phyloP scores from a whole-genome alignment of 768 basidiomycete genomes.

The Sistotremastrum suecicum region DNA sequence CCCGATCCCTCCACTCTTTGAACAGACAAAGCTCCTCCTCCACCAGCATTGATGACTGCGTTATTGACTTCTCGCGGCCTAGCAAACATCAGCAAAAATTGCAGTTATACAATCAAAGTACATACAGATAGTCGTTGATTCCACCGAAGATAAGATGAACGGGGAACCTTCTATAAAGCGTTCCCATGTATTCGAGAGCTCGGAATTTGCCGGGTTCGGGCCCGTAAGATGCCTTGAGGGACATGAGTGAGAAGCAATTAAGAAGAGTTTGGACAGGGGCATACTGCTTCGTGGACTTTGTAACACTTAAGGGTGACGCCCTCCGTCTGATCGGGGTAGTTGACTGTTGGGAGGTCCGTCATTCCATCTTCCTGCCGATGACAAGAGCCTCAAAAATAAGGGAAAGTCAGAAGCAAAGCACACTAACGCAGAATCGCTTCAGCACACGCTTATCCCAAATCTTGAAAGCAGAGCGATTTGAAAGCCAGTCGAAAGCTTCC shows the following conservation, averaged over 20 bases:
- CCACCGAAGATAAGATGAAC: conserved; percentile 34
- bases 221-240: conserved; percentile 26
- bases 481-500: conserved; percentile 28
- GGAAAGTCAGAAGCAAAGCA: not conserved
- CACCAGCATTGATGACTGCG: conserved; percentile 21
- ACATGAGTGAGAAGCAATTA: no score
- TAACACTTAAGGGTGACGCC: conserved; percentile 44
- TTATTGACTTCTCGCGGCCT: conserved; percentile 23
- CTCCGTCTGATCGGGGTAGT: conserved; percentile 23
- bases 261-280: conserved; percentile 3
- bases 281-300: conserved; percentile 47
- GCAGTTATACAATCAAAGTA: not conserved
- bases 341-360: conserved; percentile 20
- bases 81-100: not conserved
- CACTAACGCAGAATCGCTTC: conserved; percentile 36
- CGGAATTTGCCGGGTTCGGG: conserved; percentile 21
- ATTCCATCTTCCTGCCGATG: conserved; percentile 30
- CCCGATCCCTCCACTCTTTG: conserved; percentile 25
- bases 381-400: not conserved
- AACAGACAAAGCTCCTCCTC: conserved; percentile 27
- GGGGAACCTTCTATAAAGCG: conserved; percentile 20
- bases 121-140: conserved; percentile 30
- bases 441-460: conserved; percentile 43
- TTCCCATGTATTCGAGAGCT: conserved; percentile 20
- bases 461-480: conserved; percentile 25